Evolutionary conservation across 2,329 filamentous ascomycete species (phyloP).

Genomic region (Hymenoscyphus albidus): DNA sequence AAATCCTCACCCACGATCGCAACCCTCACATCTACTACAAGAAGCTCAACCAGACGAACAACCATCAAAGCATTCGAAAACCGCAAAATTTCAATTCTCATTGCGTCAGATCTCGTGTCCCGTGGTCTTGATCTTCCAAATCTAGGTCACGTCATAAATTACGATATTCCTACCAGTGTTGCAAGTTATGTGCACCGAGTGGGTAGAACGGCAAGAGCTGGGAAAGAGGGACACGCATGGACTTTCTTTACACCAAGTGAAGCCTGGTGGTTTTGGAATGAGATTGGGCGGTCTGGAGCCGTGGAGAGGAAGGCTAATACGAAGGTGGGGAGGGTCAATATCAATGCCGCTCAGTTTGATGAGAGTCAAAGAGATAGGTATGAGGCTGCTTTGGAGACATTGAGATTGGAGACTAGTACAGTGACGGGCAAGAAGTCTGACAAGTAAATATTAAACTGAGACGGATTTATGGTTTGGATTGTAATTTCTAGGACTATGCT

Average conservation of each 20-base stretch:
- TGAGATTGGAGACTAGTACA: constrained; percentile 24
- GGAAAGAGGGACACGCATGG: constrained; percentile 73
- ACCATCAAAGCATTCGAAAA: constrained; percentile 63
- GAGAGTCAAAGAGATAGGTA: constrained; percentile 42
- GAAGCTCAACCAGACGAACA: constrained; percentile 65
- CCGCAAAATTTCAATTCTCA: constrained; percentile 65
- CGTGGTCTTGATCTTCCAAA: constrained; percentile 80
- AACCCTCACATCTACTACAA: constrained; percentile 73
- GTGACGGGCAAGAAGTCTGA: neutral
- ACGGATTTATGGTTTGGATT: neutral
- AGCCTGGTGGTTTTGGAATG: constrained; percentile 81
- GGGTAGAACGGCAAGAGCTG: constrained; percentile 83
- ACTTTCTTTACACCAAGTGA: constrained; percentile 80
- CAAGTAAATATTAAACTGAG: neutral
- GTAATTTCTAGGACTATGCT: no score
- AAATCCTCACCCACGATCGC: constrained; percentile 54
- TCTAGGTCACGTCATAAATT: constrained; percentile 85
- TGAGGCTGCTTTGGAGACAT: constrained; percentile 46
- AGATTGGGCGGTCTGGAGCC: constrained; percentile 59
- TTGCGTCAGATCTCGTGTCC: constrained; percentile 90
- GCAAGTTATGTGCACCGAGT: constrained; percentile 89
- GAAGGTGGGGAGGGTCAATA: constrained; percentile 44
- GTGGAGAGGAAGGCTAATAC: constrained; percentile 42
- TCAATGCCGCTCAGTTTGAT: constrained; percentile 39
- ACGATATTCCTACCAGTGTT: constrained; percentile 79